phyloP scores from a whole-genome alignment of 2,329 filamentous ascomycete species.

The Diaporthe sp. region DNA sequence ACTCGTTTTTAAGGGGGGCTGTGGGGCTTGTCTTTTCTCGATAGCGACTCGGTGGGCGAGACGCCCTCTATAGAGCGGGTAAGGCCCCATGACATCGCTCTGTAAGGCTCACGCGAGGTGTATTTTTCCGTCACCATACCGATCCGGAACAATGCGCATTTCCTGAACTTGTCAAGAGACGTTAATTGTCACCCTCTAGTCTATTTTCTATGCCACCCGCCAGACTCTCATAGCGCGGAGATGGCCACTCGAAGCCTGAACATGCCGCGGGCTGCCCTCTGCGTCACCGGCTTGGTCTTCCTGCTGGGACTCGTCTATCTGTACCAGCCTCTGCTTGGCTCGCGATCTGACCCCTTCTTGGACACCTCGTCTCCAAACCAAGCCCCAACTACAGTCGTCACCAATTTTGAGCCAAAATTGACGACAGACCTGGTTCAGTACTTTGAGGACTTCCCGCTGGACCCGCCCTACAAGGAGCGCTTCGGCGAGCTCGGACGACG shows the following conservation, averaged over 20 bases:
- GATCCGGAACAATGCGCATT: neutral
- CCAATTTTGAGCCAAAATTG: neutral
- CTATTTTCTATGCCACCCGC: too few relatives aligned
- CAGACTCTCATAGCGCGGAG: neutral
- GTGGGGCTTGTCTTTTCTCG: neutral
- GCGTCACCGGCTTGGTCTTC: neutral
- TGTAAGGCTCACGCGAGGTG: too few relatives aligned
- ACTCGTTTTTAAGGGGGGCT: neutral
- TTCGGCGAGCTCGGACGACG: slow-evolving; percentile 54
- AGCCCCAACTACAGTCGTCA: neutral
- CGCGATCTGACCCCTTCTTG: neutral
- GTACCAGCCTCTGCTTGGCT: slow-evolving; percentile 4
- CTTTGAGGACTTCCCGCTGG: slow-evolving; percentile 50
- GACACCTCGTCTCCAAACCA: neutral
- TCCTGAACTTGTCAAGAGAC: neutral
- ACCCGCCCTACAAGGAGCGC: slow-evolving; percentile 48
- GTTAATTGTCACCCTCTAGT: neutral
- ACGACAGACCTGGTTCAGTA: slow-evolving; percentile 40
- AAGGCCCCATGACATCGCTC: neutral
- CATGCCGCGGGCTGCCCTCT: neutral
- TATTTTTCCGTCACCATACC: neutral
- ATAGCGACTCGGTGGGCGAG: slow-evolving; percentile 1
- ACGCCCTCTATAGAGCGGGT: neutral
- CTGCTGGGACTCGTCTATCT: slow-evolving; percentile 4
- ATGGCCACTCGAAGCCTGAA: neutral